Percentiles rank a stretch among this genome's conserved stretches.
phyloP scores from a whole-genome alignment of 2,329 filamentous ascomycete genomes.

The Salinomyces thailandicus region DNA sequence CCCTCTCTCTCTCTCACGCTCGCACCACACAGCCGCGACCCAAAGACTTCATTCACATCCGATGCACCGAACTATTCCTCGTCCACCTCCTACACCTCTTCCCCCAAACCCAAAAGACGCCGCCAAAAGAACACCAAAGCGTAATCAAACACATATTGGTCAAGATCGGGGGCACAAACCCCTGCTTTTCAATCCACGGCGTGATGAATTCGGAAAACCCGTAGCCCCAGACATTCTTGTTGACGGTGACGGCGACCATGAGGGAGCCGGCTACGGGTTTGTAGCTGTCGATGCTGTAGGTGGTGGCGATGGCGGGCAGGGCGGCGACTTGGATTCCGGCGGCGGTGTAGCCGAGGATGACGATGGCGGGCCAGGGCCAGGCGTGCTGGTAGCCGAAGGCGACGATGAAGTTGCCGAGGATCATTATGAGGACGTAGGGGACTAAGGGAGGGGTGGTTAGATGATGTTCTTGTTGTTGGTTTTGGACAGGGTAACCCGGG shows the following conservation, averaged over 20 bases:
- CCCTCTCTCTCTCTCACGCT: no score
- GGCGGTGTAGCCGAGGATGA: conserved; percentile 48
- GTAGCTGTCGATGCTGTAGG: conserved; percentile 53
- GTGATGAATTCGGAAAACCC: conserved; percentile 37
- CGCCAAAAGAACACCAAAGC: conserved; percentile 44
- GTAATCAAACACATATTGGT: conserved; percentile 45
- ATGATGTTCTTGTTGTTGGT: no score
- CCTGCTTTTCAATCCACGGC: conserved; percentile 30
- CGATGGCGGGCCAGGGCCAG: conserved; percentile 45
- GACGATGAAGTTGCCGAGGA: conserved; percentile 48
- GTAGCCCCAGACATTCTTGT: conserved; percentile 56
- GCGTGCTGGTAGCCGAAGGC: conserved; percentile 27
- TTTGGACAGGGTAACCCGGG: neutral
- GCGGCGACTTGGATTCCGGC: conserved; percentile 51
- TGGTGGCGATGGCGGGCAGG: conserved; percentile 48
- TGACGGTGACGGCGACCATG: conserved; percentile 52
- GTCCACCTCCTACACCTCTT: conserved; percentile 50
- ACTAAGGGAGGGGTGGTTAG: conserved; percentile 33
- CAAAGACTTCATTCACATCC: conserved; percentile 33
- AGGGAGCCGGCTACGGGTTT: conserved; percentile 51
- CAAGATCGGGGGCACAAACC: conserved; percentile 41
- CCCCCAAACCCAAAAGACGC: conserved; percentile 48
- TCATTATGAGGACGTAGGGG: conserved; percentile 47
- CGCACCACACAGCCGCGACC: no score
- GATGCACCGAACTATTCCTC: conserved; percentile 46